Evolutionary conservation across 2,329 filamentous ascomycete genomes (phyloP).

Genomic region (Penicillium concentricum): DNA sequence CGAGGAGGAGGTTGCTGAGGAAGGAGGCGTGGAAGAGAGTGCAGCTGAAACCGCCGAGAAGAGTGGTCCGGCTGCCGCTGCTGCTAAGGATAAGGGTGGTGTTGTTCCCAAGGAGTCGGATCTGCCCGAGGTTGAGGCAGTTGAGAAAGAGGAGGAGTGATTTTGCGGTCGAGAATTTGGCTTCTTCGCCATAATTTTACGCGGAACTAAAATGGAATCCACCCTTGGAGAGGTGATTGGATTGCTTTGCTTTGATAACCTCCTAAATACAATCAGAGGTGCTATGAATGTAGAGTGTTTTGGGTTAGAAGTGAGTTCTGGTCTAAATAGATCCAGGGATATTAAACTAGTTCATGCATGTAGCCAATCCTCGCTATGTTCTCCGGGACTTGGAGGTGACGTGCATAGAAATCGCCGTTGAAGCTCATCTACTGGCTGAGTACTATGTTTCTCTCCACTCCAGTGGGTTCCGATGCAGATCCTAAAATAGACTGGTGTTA

Average conservation of each 20-base stretch:
- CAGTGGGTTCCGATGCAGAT: not conserved
- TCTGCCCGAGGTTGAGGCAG: conserved; percentile 33
- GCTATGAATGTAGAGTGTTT: not conserved
- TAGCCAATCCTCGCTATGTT: not conserved
- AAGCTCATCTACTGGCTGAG: not conserved
- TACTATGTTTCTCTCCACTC: not conserved
- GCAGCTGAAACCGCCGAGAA: conserved; percentile 32
- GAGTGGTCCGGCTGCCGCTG: conserved; percentile 34
- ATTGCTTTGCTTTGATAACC: not conserved
- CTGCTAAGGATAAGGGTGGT: conserved; percentile 34
- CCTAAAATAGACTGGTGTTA: not conserved
- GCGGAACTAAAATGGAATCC: not conserved
- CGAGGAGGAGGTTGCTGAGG: conserved; percentile 19
- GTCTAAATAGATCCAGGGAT: not conserved
- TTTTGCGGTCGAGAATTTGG: not conserved
- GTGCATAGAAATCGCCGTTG: not conserved
- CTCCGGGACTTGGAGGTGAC: not conserved
- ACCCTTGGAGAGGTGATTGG: not conserved
- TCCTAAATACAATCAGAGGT: not conserved
- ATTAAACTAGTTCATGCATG: not conserved
- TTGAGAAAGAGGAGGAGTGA: conserved; percentile 23
- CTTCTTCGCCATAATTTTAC: not conserved
- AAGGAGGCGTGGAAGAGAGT: conserved; percentile 25
- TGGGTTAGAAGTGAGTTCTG: not conserved
- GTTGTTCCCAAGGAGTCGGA: conserved; percentile 30